These are phyloP conservation scores for Colletotrichum echinochloae DNA, from an alignment of 2,329 filamentous ascomycete genomes.

Conservation along the genomic window DNA sequence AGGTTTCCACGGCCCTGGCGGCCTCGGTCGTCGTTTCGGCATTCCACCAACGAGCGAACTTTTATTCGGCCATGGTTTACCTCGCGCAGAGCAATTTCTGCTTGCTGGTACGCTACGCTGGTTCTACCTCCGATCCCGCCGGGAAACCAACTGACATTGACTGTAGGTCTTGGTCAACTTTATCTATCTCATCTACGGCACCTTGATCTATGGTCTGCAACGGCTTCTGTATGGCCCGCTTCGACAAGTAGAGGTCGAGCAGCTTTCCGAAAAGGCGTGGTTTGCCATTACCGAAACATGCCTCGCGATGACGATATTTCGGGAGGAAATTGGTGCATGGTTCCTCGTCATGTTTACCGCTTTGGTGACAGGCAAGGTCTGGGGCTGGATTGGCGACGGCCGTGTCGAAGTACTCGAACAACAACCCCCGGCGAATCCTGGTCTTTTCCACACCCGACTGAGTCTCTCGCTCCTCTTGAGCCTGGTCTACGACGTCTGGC, in stretches of 20 bases:
- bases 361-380: slow-evolving; percentile 93
- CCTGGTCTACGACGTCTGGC: slow-evolving; percentile 80
- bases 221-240: slow-evolving; percentile 90
- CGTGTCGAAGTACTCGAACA: slow-evolving; percentile 95
- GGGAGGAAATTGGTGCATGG: slow-evolving; percentile 93
- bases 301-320: slow-evolving; percentile 97
- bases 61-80: slow-evolving; percentile 98
- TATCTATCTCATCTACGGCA: slow-evolving; percentile 82
- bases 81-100: slow-evolving; percentile 96
- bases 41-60: slow-evolving; percentile 95
- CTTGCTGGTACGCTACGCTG: slow-evolving; percentile 75
- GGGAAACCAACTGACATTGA: slow-evolving; percentile 13
- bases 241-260: slow-evolving; percentile 94
- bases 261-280: slow-evolving; percentile 97
- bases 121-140: slow-evolving; percentile 3
- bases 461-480: slow-evolving; percentile 83
- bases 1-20: slow-evolving; percentile 87
- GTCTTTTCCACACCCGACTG: slow-evolving; percentile 87
- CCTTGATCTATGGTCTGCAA: slow-evolving; percentile 87
- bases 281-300: slow-evolving; percentile 97
- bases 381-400: slow-evolving; percentile 98
- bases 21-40: slow-evolving; percentile 87
- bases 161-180: slow-evolving; percentile 89
- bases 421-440: slow-evolving; percentile 89
- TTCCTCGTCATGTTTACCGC: slow-evolving; percentile 97